Evolutionary conservation across 2,329 filamentous ascomycete species (phyloP), one percentile per base, ranked within the genome.

Genomic region (Trichoderma sp.): DNA sequence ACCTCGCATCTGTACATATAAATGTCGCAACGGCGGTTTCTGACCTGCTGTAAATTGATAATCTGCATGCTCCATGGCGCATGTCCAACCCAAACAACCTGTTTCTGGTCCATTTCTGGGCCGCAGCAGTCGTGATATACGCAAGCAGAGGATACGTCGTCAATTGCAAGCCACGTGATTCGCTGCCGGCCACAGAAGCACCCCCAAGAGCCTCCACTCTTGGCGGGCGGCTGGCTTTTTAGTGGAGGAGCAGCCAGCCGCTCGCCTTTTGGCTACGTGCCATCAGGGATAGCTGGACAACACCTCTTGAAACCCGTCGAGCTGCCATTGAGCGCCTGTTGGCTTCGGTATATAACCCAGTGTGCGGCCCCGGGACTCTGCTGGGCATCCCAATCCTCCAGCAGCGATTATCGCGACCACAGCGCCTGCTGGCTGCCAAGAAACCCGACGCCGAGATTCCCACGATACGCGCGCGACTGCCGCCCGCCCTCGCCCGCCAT

Each of bases 141-240:
- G 63, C 56, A 47, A 56, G 53, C 47, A 37, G 65, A 60, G 56
- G 43, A 60, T 68, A 37, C 61, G 35, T 53, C 57, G 57, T 63
- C 49, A 24, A 68, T 61, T 68, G 5, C 58, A 27, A 47, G 66
- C 66, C 66, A 68, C 66, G 60, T 71, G 49, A 56, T 70, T 68
- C 64, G 71, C 65, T 58, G 52, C 14, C 16, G 84, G 91, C 72
- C 87, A 92, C 75, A 21, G 66, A 53, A 52, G 40, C 61, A 21
- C 37, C 40, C 52, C 33, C 16, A 53, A 61, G 11, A 56, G 58
- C 56, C 65, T 68, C 58, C 65, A 68, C 65, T 56, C 57, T 60
- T 65, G 52, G 68, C 53, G 53, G 68, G 60, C 35, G 52, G 67
- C 35, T 65, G 52, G 67, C 53, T 40, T 66, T 69, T 69, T 69